A percentile compares a stretch with the other conserved stretches of the same genome.
These are phyloP conservation scores for Penicillium samsonianum DNA, from an alignment of 495 filamentous ascomycete species.

Conservation along the genomic window DNA sequence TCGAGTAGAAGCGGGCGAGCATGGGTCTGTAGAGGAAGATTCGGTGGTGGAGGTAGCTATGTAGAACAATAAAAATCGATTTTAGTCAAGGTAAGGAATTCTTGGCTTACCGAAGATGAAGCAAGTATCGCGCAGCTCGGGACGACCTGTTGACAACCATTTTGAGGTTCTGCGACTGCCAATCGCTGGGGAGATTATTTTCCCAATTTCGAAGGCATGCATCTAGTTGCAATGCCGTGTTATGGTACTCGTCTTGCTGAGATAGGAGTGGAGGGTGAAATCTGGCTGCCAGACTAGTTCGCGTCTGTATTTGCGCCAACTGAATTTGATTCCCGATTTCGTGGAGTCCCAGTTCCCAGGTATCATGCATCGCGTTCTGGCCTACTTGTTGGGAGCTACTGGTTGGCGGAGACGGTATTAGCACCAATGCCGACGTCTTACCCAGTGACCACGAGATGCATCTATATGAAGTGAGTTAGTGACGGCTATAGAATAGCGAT, in stretches of 20 bases:
- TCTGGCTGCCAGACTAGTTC: slow-evolving; percentile 13
- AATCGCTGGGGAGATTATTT: neutral
- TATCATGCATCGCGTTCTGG: neutral
- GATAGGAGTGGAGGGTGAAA: neutral
- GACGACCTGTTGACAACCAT: neutral
- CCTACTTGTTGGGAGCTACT: neutral
- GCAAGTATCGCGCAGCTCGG: neutral
- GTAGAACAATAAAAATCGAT: neutral
- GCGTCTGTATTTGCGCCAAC: neutral
- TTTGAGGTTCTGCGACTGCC: neutral
- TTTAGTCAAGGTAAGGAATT: neutral
- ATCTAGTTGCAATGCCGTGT: neutral
- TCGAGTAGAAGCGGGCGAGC: neutral
- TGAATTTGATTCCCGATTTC: neutral
- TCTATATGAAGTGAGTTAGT: neutral
- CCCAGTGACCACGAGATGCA: neutral
- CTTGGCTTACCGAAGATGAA: neutral
- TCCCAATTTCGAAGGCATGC: neutral
- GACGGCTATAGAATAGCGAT: neutral
- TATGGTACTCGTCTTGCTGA: neutral
- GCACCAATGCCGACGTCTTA: neutral
- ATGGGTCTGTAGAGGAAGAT: neutral
- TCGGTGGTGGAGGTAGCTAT: neutral
- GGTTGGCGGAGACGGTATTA: neutral
- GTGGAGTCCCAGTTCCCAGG: neutral